Evolutionary conservation across 2,329 filamentous ascomycete species (phyloP).

Genomic region (Orbilia ellipsospora): DNA sequence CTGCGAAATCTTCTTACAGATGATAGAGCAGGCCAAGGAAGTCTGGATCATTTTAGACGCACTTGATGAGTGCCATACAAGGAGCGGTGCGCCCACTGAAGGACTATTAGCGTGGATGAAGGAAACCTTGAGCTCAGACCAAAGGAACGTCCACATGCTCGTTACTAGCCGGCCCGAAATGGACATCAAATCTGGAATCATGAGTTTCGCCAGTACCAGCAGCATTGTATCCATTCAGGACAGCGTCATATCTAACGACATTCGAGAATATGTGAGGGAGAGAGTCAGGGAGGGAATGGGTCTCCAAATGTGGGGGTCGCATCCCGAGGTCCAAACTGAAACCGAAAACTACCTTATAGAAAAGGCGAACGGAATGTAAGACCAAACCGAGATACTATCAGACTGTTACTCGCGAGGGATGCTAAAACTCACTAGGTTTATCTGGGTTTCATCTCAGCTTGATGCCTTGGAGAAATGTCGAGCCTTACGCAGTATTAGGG

Average conservation of each 20-base stretch:
- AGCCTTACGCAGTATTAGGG: conserved; percentile 25
- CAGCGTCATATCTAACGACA: background rate
- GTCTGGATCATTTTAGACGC: conserved; percentile 60
- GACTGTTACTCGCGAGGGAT: background rate
- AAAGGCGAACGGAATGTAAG: conserved; percentile 1
- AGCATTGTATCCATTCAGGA: background rate
- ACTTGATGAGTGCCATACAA: conserved; percentile 59
- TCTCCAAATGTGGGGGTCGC: background rate
- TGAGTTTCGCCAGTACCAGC: background rate
- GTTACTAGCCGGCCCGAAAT: background rate
- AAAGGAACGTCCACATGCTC: background rate
- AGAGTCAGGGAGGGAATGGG: background rate
- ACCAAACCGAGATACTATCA: background rate
- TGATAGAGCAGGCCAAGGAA: conserved; percentile 58
- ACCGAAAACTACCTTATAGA: background rate
- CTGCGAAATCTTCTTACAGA: conserved; percentile 56
- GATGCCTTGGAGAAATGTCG: conserved; percentile 58
- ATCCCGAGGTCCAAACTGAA: background rate
- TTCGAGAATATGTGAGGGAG: background rate
- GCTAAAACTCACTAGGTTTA: conserved; percentile 45
- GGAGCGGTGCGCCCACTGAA: background rate
- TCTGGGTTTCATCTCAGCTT: conserved; percentile 59
- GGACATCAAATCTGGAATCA: background rate
- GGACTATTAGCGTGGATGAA: background rate
- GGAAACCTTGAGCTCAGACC: background rate